A percentile compares a stretch with the other conserved stretches of the same genome.
These are phyloP conservation scores for Volvox reticuliferus DNA, from an alignment of 139 green algal genomes.

Conservation along the genomic window DNA sequence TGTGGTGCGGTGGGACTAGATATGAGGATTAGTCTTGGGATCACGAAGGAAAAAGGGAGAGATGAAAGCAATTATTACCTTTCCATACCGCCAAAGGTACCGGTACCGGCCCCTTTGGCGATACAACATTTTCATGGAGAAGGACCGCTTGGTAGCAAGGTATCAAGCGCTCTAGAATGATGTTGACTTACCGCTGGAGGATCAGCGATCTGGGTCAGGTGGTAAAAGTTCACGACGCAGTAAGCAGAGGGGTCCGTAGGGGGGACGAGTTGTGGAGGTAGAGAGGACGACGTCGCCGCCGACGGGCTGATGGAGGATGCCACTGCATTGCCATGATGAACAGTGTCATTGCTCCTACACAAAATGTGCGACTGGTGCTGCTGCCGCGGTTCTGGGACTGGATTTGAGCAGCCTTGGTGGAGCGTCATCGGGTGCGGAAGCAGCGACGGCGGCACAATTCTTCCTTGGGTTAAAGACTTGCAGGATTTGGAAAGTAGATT, in stretches of 20 bases:
- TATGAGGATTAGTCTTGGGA: background rate
- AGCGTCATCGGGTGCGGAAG: background rate
- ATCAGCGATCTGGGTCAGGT: conserved; percentile 85
- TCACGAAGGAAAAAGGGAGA: no score
- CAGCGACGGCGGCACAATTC: background rate
- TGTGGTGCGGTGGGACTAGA: background rate
- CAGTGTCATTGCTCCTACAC: background rate
- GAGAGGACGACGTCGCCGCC: background rate
- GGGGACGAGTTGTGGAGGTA: conserved; percentile 15
- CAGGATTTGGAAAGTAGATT: background rate
- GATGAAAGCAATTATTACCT: no score
- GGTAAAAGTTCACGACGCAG: conserved; percentile 96
- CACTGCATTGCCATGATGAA: background rate
- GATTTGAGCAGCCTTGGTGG: background rate
- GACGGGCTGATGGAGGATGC: background rate
- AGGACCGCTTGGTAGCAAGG: no score
- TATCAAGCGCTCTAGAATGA: no score
- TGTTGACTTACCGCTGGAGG: conserved; percentile 64
- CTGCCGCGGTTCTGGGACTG: background rate
- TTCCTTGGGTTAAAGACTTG: background rate
- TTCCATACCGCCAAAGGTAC: no score
- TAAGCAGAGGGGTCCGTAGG: conserved; percentile 54
- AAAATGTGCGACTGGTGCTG: background rate
- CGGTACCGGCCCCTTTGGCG: no score
- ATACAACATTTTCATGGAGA: no score